phyloP scores from a whole-genome alignment of 208 protist species.

The Crithidia fasciculata region DNA sequence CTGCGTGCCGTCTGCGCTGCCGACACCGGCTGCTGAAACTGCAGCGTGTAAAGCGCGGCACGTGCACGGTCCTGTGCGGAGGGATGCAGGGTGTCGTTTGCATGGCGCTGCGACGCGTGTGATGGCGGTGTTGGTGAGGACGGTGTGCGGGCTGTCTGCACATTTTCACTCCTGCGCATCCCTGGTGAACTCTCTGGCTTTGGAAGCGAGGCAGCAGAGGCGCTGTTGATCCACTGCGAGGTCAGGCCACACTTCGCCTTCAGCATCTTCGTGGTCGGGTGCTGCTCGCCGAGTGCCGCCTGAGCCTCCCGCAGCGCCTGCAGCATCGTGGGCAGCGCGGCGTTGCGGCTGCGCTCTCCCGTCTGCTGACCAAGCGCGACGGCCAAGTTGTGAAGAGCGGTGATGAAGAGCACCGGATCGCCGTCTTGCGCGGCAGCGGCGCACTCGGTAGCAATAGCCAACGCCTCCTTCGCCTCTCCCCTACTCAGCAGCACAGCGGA shows the following conservation, averaged over 20 bases:
- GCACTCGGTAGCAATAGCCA: constrained; percentile 70
- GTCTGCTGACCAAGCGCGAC: constrained; percentile 73
- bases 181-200: background rate
- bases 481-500: constrained; percentile 77
- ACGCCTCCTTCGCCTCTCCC: constrained; percentile 53
- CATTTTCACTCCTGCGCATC: background rate
- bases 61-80: constrained; percentile 32
- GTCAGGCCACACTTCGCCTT: constrained; percentile 67
- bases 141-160: too few relatives aligned
- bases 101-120: background rate
- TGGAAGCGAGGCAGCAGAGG: background rate
- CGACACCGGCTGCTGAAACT: constrained; percentile 32
- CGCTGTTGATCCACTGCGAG: constrained; percentile 29
- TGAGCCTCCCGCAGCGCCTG: constrained; percentile 70
- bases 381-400: constrained; percentile 84
- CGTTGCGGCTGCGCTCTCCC: constrained; percentile 40
- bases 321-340: constrained; percentile 74
- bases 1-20: background rate
- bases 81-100: background rate
- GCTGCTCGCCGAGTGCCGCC: constrained; percentile 48
- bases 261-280: constrained; percentile 79
- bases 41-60: constrained; percentile 41
- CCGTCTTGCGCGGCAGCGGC: constrained; percentile 53
- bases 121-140: background rate
- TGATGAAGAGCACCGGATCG: constrained; percentile 75